These are phyloP conservation scores for Podospora conica DNA, from an alignment of 495 filamentous ascomycete genomes.

Conservation along the genomic window DNA sequence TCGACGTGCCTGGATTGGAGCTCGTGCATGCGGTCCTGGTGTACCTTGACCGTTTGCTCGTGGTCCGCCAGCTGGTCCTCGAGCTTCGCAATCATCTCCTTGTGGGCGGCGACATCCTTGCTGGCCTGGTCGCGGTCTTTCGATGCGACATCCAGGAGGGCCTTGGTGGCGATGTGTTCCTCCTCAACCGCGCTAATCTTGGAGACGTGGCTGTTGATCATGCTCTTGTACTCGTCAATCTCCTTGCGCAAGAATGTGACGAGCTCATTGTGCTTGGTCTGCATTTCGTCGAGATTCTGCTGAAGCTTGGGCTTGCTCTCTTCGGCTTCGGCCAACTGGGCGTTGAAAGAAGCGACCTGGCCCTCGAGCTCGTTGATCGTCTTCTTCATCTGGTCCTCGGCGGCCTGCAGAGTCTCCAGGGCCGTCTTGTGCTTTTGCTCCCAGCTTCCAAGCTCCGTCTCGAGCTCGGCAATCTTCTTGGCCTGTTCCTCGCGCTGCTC, in stretches of 20 bases:
- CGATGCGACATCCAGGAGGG: slow-evolving; percentile 49
- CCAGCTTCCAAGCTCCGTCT: slow-evolving; percentile 69
- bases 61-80: slow-evolving; percentile 53
- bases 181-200: slow-evolving; percentile 62
- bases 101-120: slow-evolving; percentile 44
- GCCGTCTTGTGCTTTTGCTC: slow-evolving; percentile 66
- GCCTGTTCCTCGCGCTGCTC: slow-evolving; percentile 42
- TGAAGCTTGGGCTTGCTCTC: slow-evolving; percentile 28
- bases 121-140: slow-evolving; percentile 40
- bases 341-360: slow-evolving; percentile 36
- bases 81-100: slow-evolving; percentile 49
- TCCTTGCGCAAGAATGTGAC: slow-evolving; percentile 63
- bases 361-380: slow-evolving; percentile 68
- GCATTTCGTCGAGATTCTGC: slow-evolving; percentile 29
- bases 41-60: slow-evolving; percentile 42
- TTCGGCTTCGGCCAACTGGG: slow-evolving; percentile 33
- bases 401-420: slow-evolving; percentile 63
- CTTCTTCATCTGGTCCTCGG: slow-evolving; percentile 64
- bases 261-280: slow-evolving; percentile 55
- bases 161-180: slow-evolving; percentile 52
- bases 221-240: slow-evolving; percentile 71
- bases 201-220: slow-evolving; percentile 55
- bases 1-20: slow-evolving; percentile 40
- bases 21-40: slow-evolving; percentile 42
- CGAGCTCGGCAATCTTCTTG: slow-evolving; percentile 62